Conservation (phyloP, 2,329 filamentous ascomycete genomes). For the Phyllosticta capitalensis region DNA sequence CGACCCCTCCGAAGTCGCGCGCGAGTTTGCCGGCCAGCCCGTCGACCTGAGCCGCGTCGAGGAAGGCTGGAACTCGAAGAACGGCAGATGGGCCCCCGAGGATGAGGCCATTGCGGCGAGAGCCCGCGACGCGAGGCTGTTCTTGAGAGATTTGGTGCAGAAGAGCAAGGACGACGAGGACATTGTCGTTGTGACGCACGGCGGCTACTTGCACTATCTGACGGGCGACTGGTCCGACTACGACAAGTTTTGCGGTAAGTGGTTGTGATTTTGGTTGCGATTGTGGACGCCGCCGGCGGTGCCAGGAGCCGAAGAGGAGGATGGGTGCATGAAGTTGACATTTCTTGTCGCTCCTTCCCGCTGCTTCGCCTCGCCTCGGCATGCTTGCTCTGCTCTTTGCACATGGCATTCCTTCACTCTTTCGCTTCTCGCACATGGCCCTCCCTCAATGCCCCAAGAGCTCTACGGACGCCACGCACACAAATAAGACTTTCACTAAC, state of each 20-base stretch:
- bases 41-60: slow-evolving; percentile 55
- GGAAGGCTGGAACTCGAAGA: slow-evolving; percentile 61
- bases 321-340: not conserved
- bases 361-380: not conserved
- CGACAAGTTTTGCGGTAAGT: slow-evolving; percentile 36
- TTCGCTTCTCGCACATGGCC: not conserved
- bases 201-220: slow-evolving; percentile 74
- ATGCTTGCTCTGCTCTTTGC: not conserved
- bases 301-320: not conserved
- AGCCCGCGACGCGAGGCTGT: slow-evolving; percentile 51
- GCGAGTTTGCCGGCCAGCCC: slow-evolving; percentile 50
- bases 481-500: too few species aligned
- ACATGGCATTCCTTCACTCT: not conserved
- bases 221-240: slow-evolving; percentile 69
- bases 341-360: not conserved
- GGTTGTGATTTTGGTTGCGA: not conserved
- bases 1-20: slow-evolving; percentile 40
- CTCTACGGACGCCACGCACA: too few species aligned
- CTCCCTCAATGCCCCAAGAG: too few species aligned
- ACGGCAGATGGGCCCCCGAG: slow-evolving; percentile 22
- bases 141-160: slow-evolving; percentile 35
- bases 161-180: slow-evolving; percentile 39
- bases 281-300: not conserved
- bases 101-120: slow-evolving; percentile 48
- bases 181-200: slow-evolving; percentile 71